A percentile compares a stretch with the other conserved stretches of the same genome.
Conservation (phyloP, 108 stramenopile species). For the Aureococcus anophagefferens region DNA sequence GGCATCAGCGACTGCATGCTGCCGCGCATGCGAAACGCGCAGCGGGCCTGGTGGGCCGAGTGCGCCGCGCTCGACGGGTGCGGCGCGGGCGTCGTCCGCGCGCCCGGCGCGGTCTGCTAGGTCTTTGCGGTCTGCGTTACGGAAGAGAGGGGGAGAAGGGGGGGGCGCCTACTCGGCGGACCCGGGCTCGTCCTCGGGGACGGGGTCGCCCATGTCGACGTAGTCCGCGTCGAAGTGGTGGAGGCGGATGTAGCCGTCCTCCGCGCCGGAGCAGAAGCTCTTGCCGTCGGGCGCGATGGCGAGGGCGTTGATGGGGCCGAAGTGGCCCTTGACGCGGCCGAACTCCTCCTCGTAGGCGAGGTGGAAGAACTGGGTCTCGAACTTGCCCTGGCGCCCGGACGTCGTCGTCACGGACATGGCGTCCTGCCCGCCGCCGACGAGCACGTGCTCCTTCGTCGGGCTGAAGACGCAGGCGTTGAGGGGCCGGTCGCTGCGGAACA, state of each 20-base stretch:
- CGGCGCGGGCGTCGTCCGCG: no score
- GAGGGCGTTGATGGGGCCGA: constrained; percentile 98
- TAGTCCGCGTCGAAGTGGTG: constrained; percentile 93
- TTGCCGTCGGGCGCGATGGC: constrained; percentile 89
- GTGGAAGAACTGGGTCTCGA: constrained; percentile 94
- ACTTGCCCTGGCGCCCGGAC: constrained; percentile 91
- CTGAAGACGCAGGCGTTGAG: constrained; percentile 96
- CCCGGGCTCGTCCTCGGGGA: constrained; percentile 64
- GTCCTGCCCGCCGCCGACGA: constrained; percentile 97
- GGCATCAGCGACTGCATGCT: no score
- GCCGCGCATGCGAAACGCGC: no score
- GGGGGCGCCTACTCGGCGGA: no score
- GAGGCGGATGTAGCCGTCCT: constrained; percentile 92
- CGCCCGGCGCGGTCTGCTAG: no score
- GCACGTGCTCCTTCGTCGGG: constrained; percentile 85
- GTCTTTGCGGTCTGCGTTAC: no score
- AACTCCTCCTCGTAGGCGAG: constrained; percentile 94
- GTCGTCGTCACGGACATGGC: constrained; percentile 98
- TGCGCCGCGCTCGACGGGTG: no score
- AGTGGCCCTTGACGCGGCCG: constrained; percentile 93
- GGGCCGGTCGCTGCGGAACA: constrained; percentile 91
- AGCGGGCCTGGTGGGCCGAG: no score
- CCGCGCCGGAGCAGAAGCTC: constrained; percentile 79
- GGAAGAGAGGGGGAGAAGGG: no score
- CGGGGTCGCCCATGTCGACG: constrained; percentile 86